Evolutionary conservation across 1,139 yeast species (phyloP).

Genomic region (Suhomyces anneliseae): DNA sequence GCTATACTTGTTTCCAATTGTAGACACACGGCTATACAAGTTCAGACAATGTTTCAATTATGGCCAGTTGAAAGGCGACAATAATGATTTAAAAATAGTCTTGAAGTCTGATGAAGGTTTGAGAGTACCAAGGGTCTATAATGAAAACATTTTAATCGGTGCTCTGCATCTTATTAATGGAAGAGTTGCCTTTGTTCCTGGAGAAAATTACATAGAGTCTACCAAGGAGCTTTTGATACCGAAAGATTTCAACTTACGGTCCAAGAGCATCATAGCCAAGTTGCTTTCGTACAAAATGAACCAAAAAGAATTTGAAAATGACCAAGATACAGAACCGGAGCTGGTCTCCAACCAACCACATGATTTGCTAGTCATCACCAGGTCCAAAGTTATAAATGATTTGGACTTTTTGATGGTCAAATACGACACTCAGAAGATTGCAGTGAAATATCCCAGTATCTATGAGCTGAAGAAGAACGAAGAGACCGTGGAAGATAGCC

Average conservation of each 20-base stretch:
- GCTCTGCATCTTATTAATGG: not conserved
- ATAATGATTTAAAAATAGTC: slow-evolving; percentile 5
- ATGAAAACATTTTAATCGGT: not conserved
- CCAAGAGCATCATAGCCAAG: slow-evolving; percentile 14
- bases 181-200: not conserved
- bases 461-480: slow-evolving; percentile 3
- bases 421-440: slow-evolving; percentile 9
- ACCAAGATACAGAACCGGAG: not conserved
- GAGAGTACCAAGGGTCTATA: not conserved
- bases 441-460: slow-evolving; percentile 4
- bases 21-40: slow-evolving; percentile 18
- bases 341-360: not conserved
- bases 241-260: slow-evolving; percentile 10
- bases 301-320: not conserved
- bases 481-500: not conserved
- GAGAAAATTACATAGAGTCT: not conserved
- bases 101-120: not conserved
- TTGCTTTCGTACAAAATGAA: slow-evolving; percentile 2
- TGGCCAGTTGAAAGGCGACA: slow-evolving; percentile 17
- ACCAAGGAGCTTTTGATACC: slow-evolving; percentile 6
- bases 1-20: slow-evolving; percentile 29
- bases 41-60: slow-evolving; percentile 24
- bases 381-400: slow-evolving; percentile 11
- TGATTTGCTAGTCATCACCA: slow-evolving; percentile 1
- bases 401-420: slow-evolving; percentile 15